Evolutionary conservation across 192 early-diverging fungal genomes (phyloP).

Genomic region (Gorgonomyces haynaldii): DNA sequence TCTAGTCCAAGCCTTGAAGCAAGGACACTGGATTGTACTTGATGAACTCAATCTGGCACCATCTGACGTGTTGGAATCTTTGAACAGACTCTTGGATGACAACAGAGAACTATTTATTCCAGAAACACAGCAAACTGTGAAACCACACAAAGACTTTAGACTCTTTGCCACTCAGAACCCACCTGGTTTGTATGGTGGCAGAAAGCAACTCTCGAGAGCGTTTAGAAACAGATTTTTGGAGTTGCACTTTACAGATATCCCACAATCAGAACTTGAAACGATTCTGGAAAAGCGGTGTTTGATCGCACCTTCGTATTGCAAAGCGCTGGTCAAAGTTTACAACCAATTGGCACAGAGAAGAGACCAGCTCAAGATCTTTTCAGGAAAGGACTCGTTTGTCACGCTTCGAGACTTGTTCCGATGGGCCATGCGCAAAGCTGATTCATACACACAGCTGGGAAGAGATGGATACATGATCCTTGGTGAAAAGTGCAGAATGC

Average conservation of each 20-base stretch:
- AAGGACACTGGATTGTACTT: conserved; percentile 96
- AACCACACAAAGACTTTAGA: conserved; percentile 92
- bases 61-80: conserved; percentile 93
- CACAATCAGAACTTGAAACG: conserved; percentile 76
- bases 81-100: conserved; percentile 94
- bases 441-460: conserved; percentile 69
- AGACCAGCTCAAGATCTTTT: conserved; percentile 72
- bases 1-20: conserved; percentile 80
- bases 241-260: conserved; percentile 94
- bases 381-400: conserved; percentile 85
- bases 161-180: conserved; percentile 99
- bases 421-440: conserved; percentile 80
- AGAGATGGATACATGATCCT: conserved; percentile 90
- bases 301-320: conserved; percentile 82
- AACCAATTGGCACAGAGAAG: conserved; percentile 56
- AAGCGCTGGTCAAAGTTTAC: conserved; percentile 76
- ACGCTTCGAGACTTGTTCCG: conserved; percentile 95
- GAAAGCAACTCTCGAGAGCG: conserved; percentile 88
- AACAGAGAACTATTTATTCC: conserved; percentile 93
- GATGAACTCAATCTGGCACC: conserved; percentile 98
- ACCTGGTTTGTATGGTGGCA: conserved; percentile 92
- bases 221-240: conserved; percentile 98
- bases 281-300: conserved; percentile 74
- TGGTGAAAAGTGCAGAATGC: conserved; percentile 74
- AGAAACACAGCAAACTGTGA: conserved; percentile 87